phyloP scores from a whole-genome alignment of 495 filamentous ascomycete species.

The Aspergillus ostianus region DNA sequence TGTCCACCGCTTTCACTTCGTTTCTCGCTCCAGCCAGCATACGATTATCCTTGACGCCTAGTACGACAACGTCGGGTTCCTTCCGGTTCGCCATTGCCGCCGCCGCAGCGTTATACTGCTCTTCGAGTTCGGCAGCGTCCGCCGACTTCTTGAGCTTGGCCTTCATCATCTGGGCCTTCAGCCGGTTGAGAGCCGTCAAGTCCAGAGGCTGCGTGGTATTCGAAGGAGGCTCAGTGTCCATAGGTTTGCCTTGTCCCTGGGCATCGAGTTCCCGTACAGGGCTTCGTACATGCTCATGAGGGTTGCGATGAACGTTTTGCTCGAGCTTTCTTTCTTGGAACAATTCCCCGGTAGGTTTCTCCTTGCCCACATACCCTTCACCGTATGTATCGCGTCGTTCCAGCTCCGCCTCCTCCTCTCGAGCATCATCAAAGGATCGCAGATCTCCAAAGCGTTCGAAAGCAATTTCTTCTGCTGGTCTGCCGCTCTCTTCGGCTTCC shows the following conservation, averaged over 20 bases:
- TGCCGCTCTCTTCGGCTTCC: constrained; percentile 69
- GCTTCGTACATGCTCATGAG: constrained; percentile 29
- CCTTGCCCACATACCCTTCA: constrained; percentile 78
- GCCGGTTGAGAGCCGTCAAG: constrained; percentile 77
- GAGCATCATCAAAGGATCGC: constrained; percentile 83
- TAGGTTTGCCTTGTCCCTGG: constrained; percentile 37
- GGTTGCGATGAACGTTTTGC: constrained; percentile 39
- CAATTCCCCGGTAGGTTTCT: constrained; percentile 84
- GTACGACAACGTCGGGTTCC: constrained; percentile 67
- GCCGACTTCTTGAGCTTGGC: constrained; percentile 77
- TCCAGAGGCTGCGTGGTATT: constrained; percentile 55
- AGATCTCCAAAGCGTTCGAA: constrained; percentile 78
- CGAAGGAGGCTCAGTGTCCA: constrained; percentile 41
- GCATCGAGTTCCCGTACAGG: constrained; percentile 46
- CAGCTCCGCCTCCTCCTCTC: constrained; percentile 92
- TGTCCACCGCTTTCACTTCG: constrained; percentile 73
- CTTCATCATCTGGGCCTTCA: constrained; percentile 92
- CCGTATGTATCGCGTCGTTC: constrained; percentile 85
- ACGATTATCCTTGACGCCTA: constrained; percentile 84
- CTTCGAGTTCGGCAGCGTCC: constrained; percentile 75
- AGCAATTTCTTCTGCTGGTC: constrained; percentile 74
- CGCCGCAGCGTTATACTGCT: constrained; percentile 75
- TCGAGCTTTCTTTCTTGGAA: constrained; percentile 70
- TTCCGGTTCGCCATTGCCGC: constrained; percentile 56
- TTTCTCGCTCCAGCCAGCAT: constrained; percentile 72